A percentile compares a stretch with the other conserved stretches of the same genome.
phyloP scores from a whole-genome alignment of 1,284 basidiomycete species.

The Moesziomyces aphidis region DNA sequence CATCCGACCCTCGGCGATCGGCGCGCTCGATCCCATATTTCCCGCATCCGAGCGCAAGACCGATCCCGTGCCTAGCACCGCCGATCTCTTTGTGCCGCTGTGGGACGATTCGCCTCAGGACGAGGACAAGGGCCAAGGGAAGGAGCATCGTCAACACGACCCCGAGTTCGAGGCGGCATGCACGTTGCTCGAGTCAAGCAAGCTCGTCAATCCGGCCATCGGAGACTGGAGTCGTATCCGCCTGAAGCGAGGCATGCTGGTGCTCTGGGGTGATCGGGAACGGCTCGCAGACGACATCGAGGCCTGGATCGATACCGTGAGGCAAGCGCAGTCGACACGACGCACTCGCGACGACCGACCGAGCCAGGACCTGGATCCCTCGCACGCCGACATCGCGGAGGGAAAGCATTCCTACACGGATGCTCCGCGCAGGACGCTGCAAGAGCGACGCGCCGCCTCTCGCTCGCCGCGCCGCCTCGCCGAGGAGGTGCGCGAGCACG shows the following conservation, averaged over 20 bases:
- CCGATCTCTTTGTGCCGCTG: slow-evolving; percentile 47
- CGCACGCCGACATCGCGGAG: background rate
- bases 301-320: slow-evolving; percentile 52
- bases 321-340: slow-evolving; percentile 14
- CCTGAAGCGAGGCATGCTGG: slow-evolving; percentile 53
- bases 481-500: slow-evolving; percentile 5
- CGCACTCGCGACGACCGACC: slow-evolving; percentile 22
- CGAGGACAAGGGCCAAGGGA: slow-evolving; percentile 5
- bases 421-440: slow-evolving; percentile 12
- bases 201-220: slow-evolving; percentile 57
- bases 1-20: slow-evolving; percentile 18
- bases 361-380: slow-evolving; percentile 30
- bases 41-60: slow-evolving; percentile 46
- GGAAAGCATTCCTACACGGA: background rate
- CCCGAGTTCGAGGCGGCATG: slow-evolving; percentile 33
- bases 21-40: slow-evolving; percentile 56
- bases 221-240: slow-evolving; percentile 61
- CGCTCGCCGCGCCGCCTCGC: slow-evolving; percentile 21
- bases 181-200: slow-evolving; percentile 42
- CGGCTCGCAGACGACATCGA: slow-evolving; percentile 62
- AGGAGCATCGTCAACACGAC: slow-evolving; percentile 10
- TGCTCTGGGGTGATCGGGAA: slow-evolving; percentile 63
- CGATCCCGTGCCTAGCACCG: slow-evolving; percentile 34
- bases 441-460: slow-evolving; percentile 37
- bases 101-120: slow-evolving; percentile 12